Percentiles rank a stretch among this genome's conserved stretches.
phyloP scores from a whole-genome alignment of 768 basidiomycete species.

The Phylloporus sp. region DNA sequence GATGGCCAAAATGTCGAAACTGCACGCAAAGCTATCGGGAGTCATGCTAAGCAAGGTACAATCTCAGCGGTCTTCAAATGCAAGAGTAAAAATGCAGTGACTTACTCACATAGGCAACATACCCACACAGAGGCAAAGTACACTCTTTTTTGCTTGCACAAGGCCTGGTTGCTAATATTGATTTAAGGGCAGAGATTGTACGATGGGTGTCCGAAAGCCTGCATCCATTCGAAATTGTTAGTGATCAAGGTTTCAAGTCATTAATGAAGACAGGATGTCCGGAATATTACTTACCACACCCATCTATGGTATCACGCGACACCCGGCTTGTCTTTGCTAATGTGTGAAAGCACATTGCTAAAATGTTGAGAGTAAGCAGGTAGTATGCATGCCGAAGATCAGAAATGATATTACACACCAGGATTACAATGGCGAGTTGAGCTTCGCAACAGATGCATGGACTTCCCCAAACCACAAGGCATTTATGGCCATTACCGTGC shows the following conservation, averaged over 20 bases:
- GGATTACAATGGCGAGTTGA: not conserved
- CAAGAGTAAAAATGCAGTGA: not conserved
- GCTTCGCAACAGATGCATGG: not conserved
- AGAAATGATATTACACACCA: not conserved
- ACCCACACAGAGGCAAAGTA: not conserved
- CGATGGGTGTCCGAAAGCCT: not conserved
- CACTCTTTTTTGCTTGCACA: not conserved
- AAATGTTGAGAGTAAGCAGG: slow-evolving; percentile 23
- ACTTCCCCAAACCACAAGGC: not conserved
- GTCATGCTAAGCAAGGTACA: not conserved
- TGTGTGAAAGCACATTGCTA: slow-evolving; percentile 18
- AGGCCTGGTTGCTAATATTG: too few species aligned
- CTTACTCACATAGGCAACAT: not conserved
- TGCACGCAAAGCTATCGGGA: not conserved
- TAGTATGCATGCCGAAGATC: too few species aligned
- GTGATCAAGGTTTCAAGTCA: not conserved
- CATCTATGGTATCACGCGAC: slow-evolving; percentile 31
- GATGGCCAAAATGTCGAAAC: not conserved
- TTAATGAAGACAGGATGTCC: not conserved
- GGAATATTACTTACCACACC: not conserved
- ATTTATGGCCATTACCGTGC: not conserved
- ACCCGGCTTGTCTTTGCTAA: slow-evolving; percentile 25
- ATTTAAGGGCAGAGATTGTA: not conserved
- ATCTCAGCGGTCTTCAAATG: not conserved
- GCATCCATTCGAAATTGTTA: not conserved